Evolutionary conservation across 208 protist genomes (phyloP).

Genomic region (Borovskyia barvae): DNA sequence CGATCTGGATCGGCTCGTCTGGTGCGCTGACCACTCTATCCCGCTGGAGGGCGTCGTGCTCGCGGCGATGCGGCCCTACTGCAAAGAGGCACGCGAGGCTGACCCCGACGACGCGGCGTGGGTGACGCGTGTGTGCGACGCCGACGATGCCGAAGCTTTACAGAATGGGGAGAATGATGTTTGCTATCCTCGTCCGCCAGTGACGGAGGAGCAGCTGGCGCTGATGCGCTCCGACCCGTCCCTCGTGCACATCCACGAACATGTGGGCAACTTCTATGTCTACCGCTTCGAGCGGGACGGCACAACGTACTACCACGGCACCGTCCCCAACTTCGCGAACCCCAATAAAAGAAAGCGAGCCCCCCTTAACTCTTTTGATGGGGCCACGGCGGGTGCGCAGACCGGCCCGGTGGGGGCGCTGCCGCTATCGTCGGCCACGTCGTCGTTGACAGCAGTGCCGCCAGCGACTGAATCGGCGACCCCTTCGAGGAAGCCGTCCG

Average conservation of each 20-base stretch:
- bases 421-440: background rate
- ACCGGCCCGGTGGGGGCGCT: background rate
- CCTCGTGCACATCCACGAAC: conserved; percentile 51
- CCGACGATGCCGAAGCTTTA: conserved; percentile 11
- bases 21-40: conserved; percentile 66
- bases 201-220: conserved; percentile 22
- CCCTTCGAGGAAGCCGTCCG: no score
- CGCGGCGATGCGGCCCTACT: conserved; percentile 74
- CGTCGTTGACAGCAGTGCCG: background rate
- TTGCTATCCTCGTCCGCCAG: conserved; percentile 18
- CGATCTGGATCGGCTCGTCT: conserved; percentile 41
- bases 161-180: conserved; percentile 11
- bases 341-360: conserved; percentile 63
- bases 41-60: conserved; percentile 78
- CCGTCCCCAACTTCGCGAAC: conserved; percentile 81
- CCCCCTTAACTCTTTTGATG: background rate
- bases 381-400: background rate
- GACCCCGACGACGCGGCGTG: conserved; percentile 52
- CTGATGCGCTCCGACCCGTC: conserved; percentile 16
- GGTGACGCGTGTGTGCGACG: conserved; percentile 34
- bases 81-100: conserved; percentile 65
- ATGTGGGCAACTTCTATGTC: conserved; percentile 73
- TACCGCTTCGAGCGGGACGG: conserved; percentile 75
- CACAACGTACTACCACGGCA: conserved; percentile 76
- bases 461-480: background rate